Evolutionary conservation across 2,329 filamentous ascomycete genomes (phyloP).

Genomic region (Cercospora canescens): DNA sequence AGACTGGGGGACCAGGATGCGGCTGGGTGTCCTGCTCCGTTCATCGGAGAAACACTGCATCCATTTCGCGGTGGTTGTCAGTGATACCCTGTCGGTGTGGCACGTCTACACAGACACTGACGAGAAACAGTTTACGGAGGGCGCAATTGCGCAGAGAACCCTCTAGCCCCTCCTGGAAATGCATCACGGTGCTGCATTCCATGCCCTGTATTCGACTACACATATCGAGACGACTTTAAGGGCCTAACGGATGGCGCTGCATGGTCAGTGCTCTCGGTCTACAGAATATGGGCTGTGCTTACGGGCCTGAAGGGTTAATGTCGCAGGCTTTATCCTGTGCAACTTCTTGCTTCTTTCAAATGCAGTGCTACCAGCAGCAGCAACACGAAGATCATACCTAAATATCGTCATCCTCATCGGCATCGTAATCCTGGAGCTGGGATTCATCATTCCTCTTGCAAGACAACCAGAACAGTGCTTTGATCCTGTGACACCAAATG

Average conservation of each 20-base stretch:
- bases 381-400: conserved; percentile 81
- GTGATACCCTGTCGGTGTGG: conserved; percentile 1
- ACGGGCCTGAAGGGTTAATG: conserved; percentile 58
- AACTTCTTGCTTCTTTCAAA: conserved; percentile 76
- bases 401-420: conserved; percentile 75
- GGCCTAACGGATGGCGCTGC: conserved; percentile 67
- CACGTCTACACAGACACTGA: neutral
- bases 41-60: conserved; percentile 28
- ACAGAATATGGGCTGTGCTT: neutral
- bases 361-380: conserved; percentile 71
- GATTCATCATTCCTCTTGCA: conserved; percentile 79
- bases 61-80: conserved; percentile 30
- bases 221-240: conserved; percentile 55
- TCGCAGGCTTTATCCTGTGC: conserved; percentile 69
- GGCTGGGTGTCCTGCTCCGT: conserved; percentile 29
- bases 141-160: conserved; percentile 31
- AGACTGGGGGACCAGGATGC: conserved; percentile 22
- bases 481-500: conserved; percentile 81
- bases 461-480: conserved; percentile 73
- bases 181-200: conserved; percentile 70
- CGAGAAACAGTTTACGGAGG: conserved; percentile 20
- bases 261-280: conserved; percentile 38
- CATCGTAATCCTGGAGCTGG: conserved; percentile 74
- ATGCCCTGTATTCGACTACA: conserved; percentile 78
- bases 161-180: conserved; percentile 20